phyloP scores from a whole-genome alignment of 1,139 yeast genomes.

The Saccharomycopsis hybrid region DNA sequence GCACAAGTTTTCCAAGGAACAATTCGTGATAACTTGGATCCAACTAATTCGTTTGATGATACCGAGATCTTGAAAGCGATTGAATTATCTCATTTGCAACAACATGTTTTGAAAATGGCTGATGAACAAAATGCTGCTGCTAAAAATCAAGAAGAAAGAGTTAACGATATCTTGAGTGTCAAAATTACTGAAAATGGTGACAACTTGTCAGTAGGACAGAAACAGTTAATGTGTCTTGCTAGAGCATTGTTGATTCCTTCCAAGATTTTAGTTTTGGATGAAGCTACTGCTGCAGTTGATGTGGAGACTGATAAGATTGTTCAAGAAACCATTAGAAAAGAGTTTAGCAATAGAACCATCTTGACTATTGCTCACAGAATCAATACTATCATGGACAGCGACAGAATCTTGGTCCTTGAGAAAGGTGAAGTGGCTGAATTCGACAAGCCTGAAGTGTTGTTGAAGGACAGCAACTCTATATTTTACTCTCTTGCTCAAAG shows the following conservation, averaged over 20 bases:
- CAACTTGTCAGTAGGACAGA: constrained; percentile 84
- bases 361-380: constrained; percentile 93
- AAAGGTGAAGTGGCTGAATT: constrained; percentile 83
- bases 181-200: constrained; percentile 76
- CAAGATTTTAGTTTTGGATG: constrained; percentile 77
- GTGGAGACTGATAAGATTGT: constrained; percentile 86
- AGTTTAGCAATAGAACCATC: constrained; percentile 83
- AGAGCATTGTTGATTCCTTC: constrained; percentile 80
- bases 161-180: constrained; percentile 41
- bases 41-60: constrained; percentile 61
- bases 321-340: constrained; percentile 80
- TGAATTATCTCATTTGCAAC: constrained; percentile 76
- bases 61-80: constrained; percentile 81
- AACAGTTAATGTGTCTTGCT: constrained; percentile 88
- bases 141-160: constrained; percentile 5
- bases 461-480: constrained; percentile 60
- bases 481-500: constrained; percentile 76
- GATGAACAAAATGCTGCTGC: constrained; percentile 26
- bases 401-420: constrained; percentile 78
- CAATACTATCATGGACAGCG: constrained; percentile 89
- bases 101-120: constrained; percentile 61
- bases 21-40: constrained; percentile 83
- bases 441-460: constrained; percentile 67
- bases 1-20: constrained; percentile 95
- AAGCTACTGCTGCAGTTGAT: constrained; percentile 98